These are phyloP conservation scores for Coleophoma cylindrospora DNA, from an alignment of 2,329 filamentous ascomycete species.

Conservation along the genomic window DNA sequence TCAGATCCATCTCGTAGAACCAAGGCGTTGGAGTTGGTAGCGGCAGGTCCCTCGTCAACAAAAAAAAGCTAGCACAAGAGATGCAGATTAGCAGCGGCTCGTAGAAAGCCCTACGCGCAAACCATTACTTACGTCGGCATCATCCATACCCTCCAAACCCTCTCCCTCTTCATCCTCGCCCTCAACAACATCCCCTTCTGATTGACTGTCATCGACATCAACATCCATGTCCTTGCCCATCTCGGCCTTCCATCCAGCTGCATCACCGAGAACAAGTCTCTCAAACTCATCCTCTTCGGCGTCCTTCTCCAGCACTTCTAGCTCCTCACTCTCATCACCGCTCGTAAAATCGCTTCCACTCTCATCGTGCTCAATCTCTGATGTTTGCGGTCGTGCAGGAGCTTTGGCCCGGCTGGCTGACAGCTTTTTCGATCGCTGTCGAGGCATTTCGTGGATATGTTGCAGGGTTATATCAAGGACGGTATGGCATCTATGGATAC, in stretches of 20 bases:
- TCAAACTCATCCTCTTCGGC: constrained; percentile 82
- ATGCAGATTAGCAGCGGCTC: too few relatives aligned
- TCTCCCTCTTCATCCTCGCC: constrained; percentile 39
- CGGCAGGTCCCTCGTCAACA: constrained; percentile 29
- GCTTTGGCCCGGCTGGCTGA: constrained; percentile 11
- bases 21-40: constrained; percentile 13
- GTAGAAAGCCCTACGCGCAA: too few relatives aligned
- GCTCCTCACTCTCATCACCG: constrained; percentile 21
- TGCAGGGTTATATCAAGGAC: neutral
- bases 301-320: constrained; percentile 59
- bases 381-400: constrained; percentile 1
- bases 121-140: constrained; percentile 50
- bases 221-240: constrained; percentile 52
- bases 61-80: constrained; percentile 26
- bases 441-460: constrained; percentile 18
- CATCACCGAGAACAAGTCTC: constrained; percentile 82
- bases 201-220: constrained; percentile 9
- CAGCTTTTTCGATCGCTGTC: constrained; percentile 22
- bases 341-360: constrained; percentile 13
- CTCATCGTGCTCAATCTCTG: constrained; percentile 2
- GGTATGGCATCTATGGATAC: neutral
- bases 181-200: constrained; percentile 14
- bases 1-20: constrained; percentile 11
- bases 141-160: constrained; percentile 61
- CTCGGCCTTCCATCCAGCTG: constrained; percentile 72